Percentiles rank a stretch among this genome's conserved stretches.
phyloP scores from a whole-genome alignment of 2,329 filamentous ascomycete genomes.

The Cercospora zeina region DNA sequence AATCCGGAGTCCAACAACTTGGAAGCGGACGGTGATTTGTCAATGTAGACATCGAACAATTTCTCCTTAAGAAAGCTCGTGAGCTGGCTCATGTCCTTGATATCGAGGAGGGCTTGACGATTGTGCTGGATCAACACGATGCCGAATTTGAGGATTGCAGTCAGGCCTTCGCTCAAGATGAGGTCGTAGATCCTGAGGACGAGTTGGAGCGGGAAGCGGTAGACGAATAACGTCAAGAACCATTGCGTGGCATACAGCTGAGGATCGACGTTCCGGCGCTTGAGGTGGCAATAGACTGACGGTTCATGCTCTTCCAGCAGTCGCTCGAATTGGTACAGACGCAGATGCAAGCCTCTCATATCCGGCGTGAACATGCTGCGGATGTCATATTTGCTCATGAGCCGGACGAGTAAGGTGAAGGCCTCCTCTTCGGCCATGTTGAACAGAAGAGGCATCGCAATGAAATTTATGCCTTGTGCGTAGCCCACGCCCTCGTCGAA shows the following conservation, averaged over 20 bases:
- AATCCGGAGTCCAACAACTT: constrained; percentile 95
- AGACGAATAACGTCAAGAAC: constrained; percentile 98
- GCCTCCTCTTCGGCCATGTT: constrained; percentile 98
- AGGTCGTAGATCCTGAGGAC: constrained; percentile 96
- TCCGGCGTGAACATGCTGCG: constrained; percentile 92
- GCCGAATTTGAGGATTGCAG: constrained; percentile 88
- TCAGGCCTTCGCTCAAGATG: constrained; percentile 86
- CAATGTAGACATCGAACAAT: constrained; percentile 95
- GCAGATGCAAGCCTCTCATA: constrained; percentile 93
- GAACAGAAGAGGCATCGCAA: constrained; percentile 93
- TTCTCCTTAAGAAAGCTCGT: constrained; percentile 91
- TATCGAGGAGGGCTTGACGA: constrained; percentile 69
- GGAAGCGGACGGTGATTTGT: constrained; percentile 85
- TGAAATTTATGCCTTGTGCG: constrained; percentile 98
- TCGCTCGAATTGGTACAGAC: constrained; percentile 92
- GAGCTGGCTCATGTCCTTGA: constrained; percentile 88
- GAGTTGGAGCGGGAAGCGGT: constrained; percentile 92
- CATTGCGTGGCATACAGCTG: constrained; percentile 97
- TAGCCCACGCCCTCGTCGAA: constrained; percentile 95
- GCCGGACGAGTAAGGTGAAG: constrained; percentile 84
- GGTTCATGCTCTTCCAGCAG: constrained; percentile 92
- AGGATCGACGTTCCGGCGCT: constrained; percentile 80
- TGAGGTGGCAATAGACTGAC: constrained; percentile 89
- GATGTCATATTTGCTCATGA: constrained; percentile 96
- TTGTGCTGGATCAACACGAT: constrained; percentile 98